A percentile compares a stretch with the other conserved stretches of the same genome.
Conservation (phyloP, 495 filamentous ascomycete species). For the Neurospora sp. region DNA sequence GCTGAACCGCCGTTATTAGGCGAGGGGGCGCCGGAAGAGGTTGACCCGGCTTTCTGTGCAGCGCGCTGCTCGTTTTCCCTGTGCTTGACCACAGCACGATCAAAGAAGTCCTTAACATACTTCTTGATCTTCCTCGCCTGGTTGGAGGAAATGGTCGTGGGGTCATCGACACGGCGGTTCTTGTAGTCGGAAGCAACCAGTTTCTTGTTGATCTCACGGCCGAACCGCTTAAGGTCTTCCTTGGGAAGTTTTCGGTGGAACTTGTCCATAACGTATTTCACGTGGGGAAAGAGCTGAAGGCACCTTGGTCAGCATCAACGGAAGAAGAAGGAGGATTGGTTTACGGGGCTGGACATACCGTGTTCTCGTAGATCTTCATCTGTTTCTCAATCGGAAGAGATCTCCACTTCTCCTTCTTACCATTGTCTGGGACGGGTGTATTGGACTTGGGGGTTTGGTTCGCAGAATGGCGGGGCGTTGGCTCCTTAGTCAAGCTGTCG, state of each 20-base stretch:
- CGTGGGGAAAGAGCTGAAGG: constrained; percentile 63
- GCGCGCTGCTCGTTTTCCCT: constrained; percentile 51
- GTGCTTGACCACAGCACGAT: constrained; percentile 71
- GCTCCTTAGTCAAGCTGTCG: constrained; percentile 64
- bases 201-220: constrained; percentile 80
- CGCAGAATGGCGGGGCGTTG: constrained; percentile 31
- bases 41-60: constrained; percentile 2
- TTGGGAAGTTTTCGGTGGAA: constrained; percentile 76
- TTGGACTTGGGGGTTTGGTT: constrained; percentile 55
- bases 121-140: constrained; percentile 73
- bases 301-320: constrained; percentile 15
- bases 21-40: not conserved
- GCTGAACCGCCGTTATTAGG: not conserved
- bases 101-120: constrained; percentile 75
- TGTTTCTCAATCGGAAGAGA: constrained; percentile 71
- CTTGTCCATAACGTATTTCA: constrained; percentile 76
- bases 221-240: constrained; percentile 79
- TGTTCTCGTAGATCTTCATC: constrained; percentile 87
- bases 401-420: constrained; percentile 75
- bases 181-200: constrained; percentile 85
- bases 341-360: constrained; percentile 41
- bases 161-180: constrained; percentile 70
- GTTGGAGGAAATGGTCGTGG: constrained; percentile 59
- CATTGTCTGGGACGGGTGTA: constrained; percentile 44
- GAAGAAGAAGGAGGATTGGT: not conserved